A percentile compares a stretch with the other conserved stretches of the same genome.
phyloP scores from a whole-genome alignment of 2,329 filamentous ascomycete species.

The Coniochaeta prunicola region DNA sequence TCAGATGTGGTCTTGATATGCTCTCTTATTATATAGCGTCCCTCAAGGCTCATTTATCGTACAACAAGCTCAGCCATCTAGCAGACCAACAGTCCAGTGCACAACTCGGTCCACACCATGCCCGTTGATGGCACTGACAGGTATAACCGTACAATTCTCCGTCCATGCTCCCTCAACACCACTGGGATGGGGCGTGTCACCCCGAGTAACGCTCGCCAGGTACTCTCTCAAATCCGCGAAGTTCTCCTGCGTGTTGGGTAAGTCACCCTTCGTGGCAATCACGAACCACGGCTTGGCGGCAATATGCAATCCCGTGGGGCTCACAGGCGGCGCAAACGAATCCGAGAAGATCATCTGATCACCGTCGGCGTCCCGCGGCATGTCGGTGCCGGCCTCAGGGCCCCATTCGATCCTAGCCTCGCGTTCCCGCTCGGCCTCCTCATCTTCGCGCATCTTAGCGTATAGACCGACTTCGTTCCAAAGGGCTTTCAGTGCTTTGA shows the following conservation, averaged over 20 bases:
- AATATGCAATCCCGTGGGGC: conserved; percentile 55
- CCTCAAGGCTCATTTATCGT: neutral
- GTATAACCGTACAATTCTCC: conserved; percentile 62
- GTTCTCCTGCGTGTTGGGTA: conserved; percentile 71
- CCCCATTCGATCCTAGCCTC: conserved; percentile 50
- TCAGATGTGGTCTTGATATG: too few relatives aligned
- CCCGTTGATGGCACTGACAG: conserved; percentile 82
- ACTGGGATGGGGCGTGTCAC: conserved; percentile 65
- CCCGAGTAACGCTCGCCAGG: conserved; percentile 56
- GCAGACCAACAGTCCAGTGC: conserved; percentile 62
- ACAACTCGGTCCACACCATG: conserved; percentile 73
- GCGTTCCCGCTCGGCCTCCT: conserved; percentile 58
- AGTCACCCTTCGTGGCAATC: conserved; percentile 85
- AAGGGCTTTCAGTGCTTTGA: conserved; percentile 68
- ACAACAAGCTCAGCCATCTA: conserved; percentile 37
- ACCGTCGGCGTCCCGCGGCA: conserved; percentile 7
- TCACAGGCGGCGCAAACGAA: conserved; percentile 15
- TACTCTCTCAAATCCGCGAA: conserved; percentile 65
- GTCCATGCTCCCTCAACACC: conserved; percentile 50
- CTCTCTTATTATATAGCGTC: neutral
- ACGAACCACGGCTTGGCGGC: conserved; percentile 97
- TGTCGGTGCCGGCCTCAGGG: conserved; percentile 37
- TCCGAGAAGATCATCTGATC: conserved; percentile 23
- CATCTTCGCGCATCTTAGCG: conserved; percentile 68
- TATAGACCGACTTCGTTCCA: conserved; percentile 92